Conservation (phyloP, 2,329 filamentous ascomycete genomes). For the Verticillium nonalfalfae region DNA sequence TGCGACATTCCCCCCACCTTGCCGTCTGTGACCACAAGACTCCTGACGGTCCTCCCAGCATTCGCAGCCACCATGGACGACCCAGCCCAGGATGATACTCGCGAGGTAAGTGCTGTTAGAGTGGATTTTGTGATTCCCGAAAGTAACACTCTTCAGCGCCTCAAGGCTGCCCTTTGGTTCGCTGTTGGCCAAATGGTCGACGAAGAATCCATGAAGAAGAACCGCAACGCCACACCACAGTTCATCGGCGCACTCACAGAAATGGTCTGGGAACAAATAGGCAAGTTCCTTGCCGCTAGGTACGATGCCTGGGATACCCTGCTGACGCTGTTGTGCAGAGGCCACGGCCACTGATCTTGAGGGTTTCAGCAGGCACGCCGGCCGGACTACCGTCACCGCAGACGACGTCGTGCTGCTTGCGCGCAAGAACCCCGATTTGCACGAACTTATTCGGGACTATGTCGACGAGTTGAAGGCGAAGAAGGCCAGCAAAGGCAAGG, state of each 20-base stretch:
- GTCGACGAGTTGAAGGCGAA: constrained; percentile 54
- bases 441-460: constrained; percentile 65
- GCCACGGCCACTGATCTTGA: constrained; percentile 52
- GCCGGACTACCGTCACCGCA: constrained; percentile 70
- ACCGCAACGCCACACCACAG: constrained; percentile 83
- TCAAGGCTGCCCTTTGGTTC: constrained; percentile 82
- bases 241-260: constrained; percentile 85
- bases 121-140: background rate
- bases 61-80: constrained; percentile 22
- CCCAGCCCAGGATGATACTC: constrained; percentile 18
- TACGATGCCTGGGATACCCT: background rate
- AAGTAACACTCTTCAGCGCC: constrained; percentile 43
- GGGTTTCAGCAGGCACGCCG: constrained; percentile 65
- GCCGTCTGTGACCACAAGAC: too few relatives aligned
- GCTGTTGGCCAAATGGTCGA: constrained; percentile 84
- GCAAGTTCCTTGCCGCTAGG: constrained; percentile 35
- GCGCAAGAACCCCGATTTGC: constrained; percentile 78
- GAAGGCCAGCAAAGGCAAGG: constrained; percentile 15
- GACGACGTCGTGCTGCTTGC: constrained; percentile 86
- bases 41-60: too few relatives aligned
- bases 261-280: constrained; percentile 81
- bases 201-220: constrained; percentile 65
- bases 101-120: constrained; percentile 21
- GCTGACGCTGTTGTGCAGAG: constrained; percentile 30
- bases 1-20: too few relatives aligned